Base-by-base conservation (phyloP, 2,329 filamentous ascomycete species). In the Colletotrichum simmondsii region DNA sequence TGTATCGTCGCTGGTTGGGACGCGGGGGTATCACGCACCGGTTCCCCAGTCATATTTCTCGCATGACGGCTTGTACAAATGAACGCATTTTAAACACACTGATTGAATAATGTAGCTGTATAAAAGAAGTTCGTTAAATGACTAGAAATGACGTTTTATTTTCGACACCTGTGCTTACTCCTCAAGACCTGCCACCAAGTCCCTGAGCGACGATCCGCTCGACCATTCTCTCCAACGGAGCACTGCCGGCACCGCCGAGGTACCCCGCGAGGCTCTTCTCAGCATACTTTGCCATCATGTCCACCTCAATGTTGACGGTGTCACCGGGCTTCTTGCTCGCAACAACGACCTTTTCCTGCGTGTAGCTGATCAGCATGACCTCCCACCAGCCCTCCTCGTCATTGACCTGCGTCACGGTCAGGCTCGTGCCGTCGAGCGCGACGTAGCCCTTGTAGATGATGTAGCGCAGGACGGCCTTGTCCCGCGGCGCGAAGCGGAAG, bases 291-390 rank as follows among this genome's bases (percentile, higher is more conserved):
- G 90, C 91, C 85, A 92, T 88, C 86, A 97, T 94, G 81, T 98
- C 95, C 66, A 98, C 96, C 86, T 98, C 95, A 46, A 98, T 90
- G 79, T 98, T 98, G 74, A 98, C 94, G 62, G 92, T 89, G 6
- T 97, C 94, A 2, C 95, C 95, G 35, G 89, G 84, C 83, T 89
- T 87, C 89, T 98, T 98, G 65, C 86, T 87, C 2, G 94, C 94
- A 75, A 95, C 91, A 19, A 97, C 93, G 19, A 99, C 92, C 82
- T 94, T 94, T 83, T 96, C 94, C 85, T 98, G 97, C 12, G 97
- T 98, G 83, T 99, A 99, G 10, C 94, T 90, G 81, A 99, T 98
- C 74, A 99, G 87, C 97, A 99, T 99, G 62, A 99, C 93, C 88
- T 98, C 97, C 90, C 92, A 98, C 82, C 95, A 97, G 54, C 93